These are phyloP conservation scores for Antarctomyces pellizariae DNA, from an alignment of 495 filamentous ascomycete species.

Conservation along the genomic window DNA sequence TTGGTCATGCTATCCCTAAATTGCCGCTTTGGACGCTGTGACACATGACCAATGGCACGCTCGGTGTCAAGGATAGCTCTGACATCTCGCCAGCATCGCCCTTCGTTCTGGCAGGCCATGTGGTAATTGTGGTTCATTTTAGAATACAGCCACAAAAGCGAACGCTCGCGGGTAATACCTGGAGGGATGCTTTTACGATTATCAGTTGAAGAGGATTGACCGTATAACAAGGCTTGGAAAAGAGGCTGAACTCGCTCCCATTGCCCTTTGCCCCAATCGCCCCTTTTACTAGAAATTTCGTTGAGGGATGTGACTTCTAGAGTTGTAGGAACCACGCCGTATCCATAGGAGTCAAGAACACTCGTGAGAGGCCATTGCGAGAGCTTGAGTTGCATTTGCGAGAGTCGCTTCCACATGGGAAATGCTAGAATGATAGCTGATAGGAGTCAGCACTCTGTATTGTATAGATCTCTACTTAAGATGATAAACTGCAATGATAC, in stretches of 20 bases:
- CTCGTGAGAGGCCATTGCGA: too few relatives aligned
- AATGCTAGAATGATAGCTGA: too few relatives aligned
- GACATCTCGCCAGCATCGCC: neutral
- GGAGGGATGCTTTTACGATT: neutral
- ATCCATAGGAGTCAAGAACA: too few relatives aligned
- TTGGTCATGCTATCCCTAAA: neutral
- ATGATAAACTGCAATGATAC: too few relatives aligned
- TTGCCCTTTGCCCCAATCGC: neutral
- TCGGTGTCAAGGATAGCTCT: neutral
- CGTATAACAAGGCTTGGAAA: neutral
- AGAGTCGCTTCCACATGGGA: too few relatives aligned
- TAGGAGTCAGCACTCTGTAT: too few relatives aligned
- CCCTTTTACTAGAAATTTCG: too few relatives aligned
- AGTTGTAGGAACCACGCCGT: too few relatives aligned
- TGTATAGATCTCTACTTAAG: too few relatives aligned
- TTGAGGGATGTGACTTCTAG: too few relatives aligned
- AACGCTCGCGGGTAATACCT: neutral
- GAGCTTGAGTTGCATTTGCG: too few relatives aligned
- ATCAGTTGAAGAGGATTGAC: neutral
- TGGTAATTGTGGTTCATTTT: neutral
- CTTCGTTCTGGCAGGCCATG: neutral
- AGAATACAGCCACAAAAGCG: conserved; percentile 1
- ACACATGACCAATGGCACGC: neutral
- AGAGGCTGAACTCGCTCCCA: neutral
- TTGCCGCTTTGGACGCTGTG: neutral